Base-by-base conservation (phyloP, 345 rosid genomes). In the Toxicodendron radicans region DNA sequence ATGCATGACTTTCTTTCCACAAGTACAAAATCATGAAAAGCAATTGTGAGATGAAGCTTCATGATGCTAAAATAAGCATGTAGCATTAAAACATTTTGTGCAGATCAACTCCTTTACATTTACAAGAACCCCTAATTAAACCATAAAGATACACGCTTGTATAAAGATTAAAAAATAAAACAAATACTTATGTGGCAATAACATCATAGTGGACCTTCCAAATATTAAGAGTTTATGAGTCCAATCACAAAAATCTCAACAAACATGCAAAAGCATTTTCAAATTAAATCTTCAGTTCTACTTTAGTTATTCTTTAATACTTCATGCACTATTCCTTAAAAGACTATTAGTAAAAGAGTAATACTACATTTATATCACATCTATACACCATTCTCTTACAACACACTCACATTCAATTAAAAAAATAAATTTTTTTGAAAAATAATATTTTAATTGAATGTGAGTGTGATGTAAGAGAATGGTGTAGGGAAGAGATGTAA, bases 1-100 rank as follows among this genome's bases (percentile, higher is more conserved):
- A 95, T 10, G 97, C 98, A 92, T 90, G 99, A 77, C 99, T 95
- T 83, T 76, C 87, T 87, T 89, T 57, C 90, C 85, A 80, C 84
- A 86, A 84, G 54, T 76, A 70, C 79, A 78, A 83, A 77, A 71
- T 38, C 45, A 60, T 70, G 48, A 64, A 24, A 33, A 73, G 0
- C 3, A 76, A 65, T 53, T 24, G 24, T 76, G 32, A 58, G 72
- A 71, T 27, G 16, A 20, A 70, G 58, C 71, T 62, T 63, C 52
- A 20, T 41, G 65, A 38, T 11, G 32, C 4, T 5, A 64, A 20
- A 51, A 3, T 12, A 63, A 14, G 17, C 12, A 33, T 35, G 45
- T 54, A 56, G 7, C 35, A 13, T 8, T 12, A 18, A 35, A 64
- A 9, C 56, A 57, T 45, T 48, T 58, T 17, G n/a, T 27, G 30